These are phyloP conservation scores for Fusarium cicatricum DNA, from an alignment of 2,329 filamentous ascomycete species.

Conservation along the genomic window DNA sequence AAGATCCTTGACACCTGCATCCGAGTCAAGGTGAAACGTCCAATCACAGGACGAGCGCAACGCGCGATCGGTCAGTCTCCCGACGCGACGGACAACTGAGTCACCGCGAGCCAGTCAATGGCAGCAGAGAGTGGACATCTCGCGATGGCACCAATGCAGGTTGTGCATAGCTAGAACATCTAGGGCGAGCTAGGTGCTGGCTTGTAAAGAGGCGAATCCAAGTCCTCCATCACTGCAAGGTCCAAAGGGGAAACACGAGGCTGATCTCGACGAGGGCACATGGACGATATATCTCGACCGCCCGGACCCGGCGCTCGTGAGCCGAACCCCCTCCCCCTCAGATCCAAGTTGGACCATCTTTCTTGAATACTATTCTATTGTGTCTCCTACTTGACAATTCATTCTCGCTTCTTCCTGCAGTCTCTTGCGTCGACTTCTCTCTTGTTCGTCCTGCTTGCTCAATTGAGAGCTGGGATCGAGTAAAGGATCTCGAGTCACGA, in stretches of 20 bases:
- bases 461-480: constrained; percentile 18
- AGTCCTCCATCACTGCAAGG: neutral
- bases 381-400: constrained; percentile 8
- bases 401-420: neutral
- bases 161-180: constrained; percentile 8
- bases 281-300: constrained; percentile 40
- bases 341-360: constrained; percentile 2
- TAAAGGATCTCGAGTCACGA: constrained; percentile 8
- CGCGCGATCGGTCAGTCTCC: constrained; percentile 37
- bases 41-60: constrained; percentile 30
- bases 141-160: constrained; percentile 38
- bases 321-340: constrained; percentile 10
- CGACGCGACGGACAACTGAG: constrained; percentile 34
- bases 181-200: no score
- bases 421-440: constrained; percentile 9
- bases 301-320: constrained; percentile 30
- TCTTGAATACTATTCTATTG: constrained; percentile 7
- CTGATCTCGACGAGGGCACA: constrained; percentile 17
- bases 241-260: constrained; percentile 20
- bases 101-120: constrained; percentile 42
- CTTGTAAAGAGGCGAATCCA: constrained; percentile 4
- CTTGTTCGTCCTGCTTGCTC: constrained; percentile 12
- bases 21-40: constrained; percentile 12
- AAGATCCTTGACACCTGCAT: constrained; percentile 13
- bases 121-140: no score